phyloP scores from a whole-genome alignment of 345 rosid species.

The Syzygium grande region DNA sequence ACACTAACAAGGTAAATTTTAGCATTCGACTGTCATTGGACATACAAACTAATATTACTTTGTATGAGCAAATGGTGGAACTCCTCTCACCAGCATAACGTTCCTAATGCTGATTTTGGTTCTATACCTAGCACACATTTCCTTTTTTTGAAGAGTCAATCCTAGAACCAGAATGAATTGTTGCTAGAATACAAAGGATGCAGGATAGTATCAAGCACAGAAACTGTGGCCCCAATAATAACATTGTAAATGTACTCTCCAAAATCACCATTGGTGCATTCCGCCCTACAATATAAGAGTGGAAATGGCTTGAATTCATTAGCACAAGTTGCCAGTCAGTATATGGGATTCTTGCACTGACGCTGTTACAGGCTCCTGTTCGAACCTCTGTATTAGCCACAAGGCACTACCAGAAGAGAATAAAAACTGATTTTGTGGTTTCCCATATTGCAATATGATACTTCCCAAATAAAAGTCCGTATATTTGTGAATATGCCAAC shows the following conservation, averaged over 20 bases:
- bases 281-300: not conserved
- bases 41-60: not conserved
- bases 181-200: not conserved
- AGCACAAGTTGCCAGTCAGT: not conserved
- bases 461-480: not conserved
- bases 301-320: not conserved
- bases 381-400: not conserved
- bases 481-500: not conserved
- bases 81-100: not conserved
- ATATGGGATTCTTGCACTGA: not conserved
- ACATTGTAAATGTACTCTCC: not conserved
- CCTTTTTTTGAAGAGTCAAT: not conserved
- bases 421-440: not conserved
- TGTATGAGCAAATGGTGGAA: not conserved
- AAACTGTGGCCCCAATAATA: not conserved
- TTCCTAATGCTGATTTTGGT: not conserved
- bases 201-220: not conserved
- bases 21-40: not conserved
- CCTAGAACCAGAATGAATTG: not conserved
- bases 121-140: not conserved
- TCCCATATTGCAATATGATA: not conserved
- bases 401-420: not conserved
- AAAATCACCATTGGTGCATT: not conserved
- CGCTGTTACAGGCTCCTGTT: not conserved
- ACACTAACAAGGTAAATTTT: not conserved